These are phyloP conservation scores for Proteromonas lacertae DNA, from an alignment of 352 stramenopile species.

Conservation along the genomic window DNA sequence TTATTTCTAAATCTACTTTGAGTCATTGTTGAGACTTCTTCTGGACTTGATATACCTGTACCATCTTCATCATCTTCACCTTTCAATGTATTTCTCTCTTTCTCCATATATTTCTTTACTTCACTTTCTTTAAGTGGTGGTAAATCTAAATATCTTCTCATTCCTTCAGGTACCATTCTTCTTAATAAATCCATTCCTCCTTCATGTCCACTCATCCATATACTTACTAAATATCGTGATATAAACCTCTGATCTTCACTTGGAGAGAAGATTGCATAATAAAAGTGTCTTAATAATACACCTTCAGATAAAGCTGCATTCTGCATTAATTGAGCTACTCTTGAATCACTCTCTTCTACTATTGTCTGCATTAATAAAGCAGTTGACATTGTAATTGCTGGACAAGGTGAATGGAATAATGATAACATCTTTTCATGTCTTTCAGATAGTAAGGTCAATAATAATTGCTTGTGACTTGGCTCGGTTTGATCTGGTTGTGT, in stretches of 20 bases:
- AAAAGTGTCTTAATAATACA: constrained; percentile 59
- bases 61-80: constrained; percentile 11
- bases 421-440: too few species aligned
- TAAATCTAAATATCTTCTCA: constrained; percentile 45
- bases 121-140: constrained; percentile 28
- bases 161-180: constrained; percentile 43
- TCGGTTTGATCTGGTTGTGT: too few species aligned
- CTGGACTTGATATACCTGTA: constrained; percentile 3
- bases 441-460: too few species aligned
- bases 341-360: constrained; percentile 36
- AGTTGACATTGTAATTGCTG: too few species aligned
- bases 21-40: background rate
- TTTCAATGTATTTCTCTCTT: constrained; percentile 27
- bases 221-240: constrained; percentile 56
- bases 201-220: constrained; percentile 60
- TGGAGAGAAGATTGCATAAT: constrained; percentile 51
- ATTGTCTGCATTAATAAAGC: too few species aligned
- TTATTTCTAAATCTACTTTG: background rate
- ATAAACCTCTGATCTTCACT: constrained; percentile 59
- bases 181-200: constrained; percentile 43
- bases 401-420: too few species aligned
- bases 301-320: constrained; percentile 53
- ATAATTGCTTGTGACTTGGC: too few species aligned
- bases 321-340: constrained; percentile 34
- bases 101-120: constrained; percentile 33